Percentiles rank a stretch among this genome's conserved stretches.
phyloP scores from a whole-genome alignment of 2,329 filamentous ascomycete genomes.

The Fusarium albidum region DNA sequence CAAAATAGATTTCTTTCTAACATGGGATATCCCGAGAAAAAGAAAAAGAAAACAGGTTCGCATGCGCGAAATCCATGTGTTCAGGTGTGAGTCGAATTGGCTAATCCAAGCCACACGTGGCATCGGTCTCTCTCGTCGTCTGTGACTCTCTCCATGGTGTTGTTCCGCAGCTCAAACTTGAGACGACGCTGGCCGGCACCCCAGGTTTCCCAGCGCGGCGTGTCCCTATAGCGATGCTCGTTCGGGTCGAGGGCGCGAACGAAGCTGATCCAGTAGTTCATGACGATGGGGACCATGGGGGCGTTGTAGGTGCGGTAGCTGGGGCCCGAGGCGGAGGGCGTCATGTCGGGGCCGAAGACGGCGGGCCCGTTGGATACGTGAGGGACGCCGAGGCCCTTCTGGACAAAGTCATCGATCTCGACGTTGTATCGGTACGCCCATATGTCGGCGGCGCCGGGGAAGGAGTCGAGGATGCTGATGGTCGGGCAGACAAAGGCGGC shows the following conservation, averaged over 20 bases:
- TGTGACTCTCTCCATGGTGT: conserved; percentile 50
- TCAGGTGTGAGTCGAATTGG: conserved; percentile 40
- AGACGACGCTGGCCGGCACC: conserved; percentile 43
- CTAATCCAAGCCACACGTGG: conserved; percentile 51
- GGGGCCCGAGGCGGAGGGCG: conserved; percentile 12
- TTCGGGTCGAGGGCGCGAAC: conserved; percentile 56
- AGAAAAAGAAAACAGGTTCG: too few relatives aligned
- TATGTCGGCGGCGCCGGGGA: conserved; percentile 36
- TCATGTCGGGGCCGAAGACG: conserved; percentile 56
- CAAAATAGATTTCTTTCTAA: neutral
- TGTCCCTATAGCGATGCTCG: conserved; percentile 38
- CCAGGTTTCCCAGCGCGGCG: conserved; percentile 55
- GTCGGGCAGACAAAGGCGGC: conserved; percentile 55
- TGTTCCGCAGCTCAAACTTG: conserved; percentile 49
- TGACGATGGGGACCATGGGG: conserved; percentile 54
- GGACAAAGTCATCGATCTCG: conserved; percentile 46
- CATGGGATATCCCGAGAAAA: conserved; percentile 3
- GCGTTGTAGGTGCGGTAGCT: conserved; percentile 57
- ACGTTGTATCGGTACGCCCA: conserved; percentile 63
- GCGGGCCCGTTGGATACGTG: conserved; percentile 58
- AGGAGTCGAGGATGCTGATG: conserved; percentile 49
- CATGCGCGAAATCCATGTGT: conserved; percentile 1
- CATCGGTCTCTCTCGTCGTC: conserved; percentile 49
- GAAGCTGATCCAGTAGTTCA: conserved; percentile 61
- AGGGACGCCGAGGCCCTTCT: conserved; percentile 54